phyloP scores from a whole-genome alignment of 2,329 filamentous ascomycete genomes.

The Colletotrichum caudatum region DNA sequence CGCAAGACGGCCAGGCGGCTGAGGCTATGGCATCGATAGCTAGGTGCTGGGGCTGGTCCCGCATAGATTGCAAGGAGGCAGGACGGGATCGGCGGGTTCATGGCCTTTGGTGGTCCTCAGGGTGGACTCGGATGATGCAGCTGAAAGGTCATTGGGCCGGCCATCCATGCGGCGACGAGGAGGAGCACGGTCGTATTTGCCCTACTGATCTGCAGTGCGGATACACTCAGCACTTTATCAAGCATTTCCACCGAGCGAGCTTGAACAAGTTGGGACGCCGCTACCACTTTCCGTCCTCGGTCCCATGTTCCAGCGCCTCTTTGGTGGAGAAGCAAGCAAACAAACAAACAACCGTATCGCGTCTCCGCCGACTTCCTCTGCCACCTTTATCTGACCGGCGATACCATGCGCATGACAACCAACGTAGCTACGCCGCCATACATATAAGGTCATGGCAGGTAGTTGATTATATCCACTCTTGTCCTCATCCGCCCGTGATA shows the following conservation, averaged over 20 bases:
- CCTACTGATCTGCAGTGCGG: conserved; percentile 15
- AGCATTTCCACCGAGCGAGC: conserved; percentile 16
- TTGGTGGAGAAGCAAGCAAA: conserved; percentile 12
- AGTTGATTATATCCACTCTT: conserved; percentile 17
- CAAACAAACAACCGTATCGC: conserved; percentile 15
- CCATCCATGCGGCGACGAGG: not conserved
- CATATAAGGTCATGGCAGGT: not conserved
- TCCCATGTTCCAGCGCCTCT: conserved; percentile 17
- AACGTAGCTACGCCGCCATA: conserved; percentile 7
- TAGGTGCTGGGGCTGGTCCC: not conserved
- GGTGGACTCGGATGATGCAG: not conserved
- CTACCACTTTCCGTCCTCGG: conserved; percentile 34
- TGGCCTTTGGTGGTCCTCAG: conserved; percentile 4
- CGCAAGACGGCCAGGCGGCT: not conserved
- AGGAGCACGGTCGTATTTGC: conserved; percentile 14
- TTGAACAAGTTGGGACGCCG: conserved; percentile 27
- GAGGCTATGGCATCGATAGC: not conserved
- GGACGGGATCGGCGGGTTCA: not conserved
- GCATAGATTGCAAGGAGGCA: conserved; percentile 1
- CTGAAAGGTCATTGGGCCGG: conserved; percentile 5
- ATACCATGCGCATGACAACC: no score
- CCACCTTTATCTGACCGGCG: no score
- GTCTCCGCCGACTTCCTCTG: not conserved
- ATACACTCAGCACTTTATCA: not conserved
- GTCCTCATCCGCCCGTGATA: conserved; percentile 28